Conservation (phyloP, 2,329 filamentous ascomycete species). For the Exophiala spinifera region DNA sequence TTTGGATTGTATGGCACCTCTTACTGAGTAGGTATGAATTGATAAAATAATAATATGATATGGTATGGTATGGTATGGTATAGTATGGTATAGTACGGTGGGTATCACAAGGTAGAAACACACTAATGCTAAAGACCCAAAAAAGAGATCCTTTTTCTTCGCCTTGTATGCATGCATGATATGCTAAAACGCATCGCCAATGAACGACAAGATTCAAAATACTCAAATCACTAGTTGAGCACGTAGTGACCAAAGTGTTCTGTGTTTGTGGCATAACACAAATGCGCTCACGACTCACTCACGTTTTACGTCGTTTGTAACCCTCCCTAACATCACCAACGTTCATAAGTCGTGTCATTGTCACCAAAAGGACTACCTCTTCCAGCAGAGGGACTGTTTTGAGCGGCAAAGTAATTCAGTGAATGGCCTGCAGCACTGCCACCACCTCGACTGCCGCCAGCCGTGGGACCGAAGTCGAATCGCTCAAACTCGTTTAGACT, state of each 20-base stretch:
- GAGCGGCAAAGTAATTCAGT: constrained; percentile 19
- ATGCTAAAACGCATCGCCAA: not conserved
- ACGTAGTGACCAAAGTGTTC: too few relatives aligned
- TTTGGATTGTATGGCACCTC: too few relatives aligned
- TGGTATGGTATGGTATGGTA: too few relatives aligned
- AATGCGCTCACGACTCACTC: too few relatives aligned
- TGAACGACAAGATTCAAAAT: not conserved
- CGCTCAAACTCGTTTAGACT: constrained; percentile 29
- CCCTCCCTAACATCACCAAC: constrained; percentile 10
- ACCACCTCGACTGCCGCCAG: constrained; percentile 15
- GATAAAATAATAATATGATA: too few relatives aligned
- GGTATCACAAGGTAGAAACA: not conserved
- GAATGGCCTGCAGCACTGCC: constrained; percentile 19
- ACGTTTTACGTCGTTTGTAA: not conserved
- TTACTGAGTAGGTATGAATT: too few relatives aligned
- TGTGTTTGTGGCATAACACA: not conserved
- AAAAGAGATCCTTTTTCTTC: too few relatives aligned
- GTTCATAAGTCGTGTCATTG: constrained; percentile 12
- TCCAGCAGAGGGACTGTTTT: constrained; percentile 15
- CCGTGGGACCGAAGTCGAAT: constrained; percentile 22
- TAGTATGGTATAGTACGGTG: not conserved
- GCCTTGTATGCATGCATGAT: too few relatives aligned
- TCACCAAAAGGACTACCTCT: constrained; percentile 21
- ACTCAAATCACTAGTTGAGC: too few relatives aligned
- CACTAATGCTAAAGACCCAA: too few relatives aligned